Base-by-base conservation (phyloP, 495 filamentous ascomycete genomes). In the Penicillium dipodomyicola region DNA sequence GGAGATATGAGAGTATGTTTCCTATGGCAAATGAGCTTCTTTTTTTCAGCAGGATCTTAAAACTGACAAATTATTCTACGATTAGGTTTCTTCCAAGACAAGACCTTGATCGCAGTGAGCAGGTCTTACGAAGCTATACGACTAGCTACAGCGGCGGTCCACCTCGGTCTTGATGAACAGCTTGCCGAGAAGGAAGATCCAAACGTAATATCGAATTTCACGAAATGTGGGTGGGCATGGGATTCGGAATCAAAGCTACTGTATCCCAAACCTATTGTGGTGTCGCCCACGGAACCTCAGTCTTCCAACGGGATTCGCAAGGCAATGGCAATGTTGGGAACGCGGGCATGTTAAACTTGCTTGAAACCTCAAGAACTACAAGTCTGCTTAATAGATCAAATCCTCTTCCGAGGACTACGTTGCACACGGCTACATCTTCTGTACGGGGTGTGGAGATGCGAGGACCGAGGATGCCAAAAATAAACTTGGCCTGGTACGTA, bases 111-210 rank as follows among this genome's bases (percentile, higher is more conserved):
- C 48, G 68, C 77, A 32, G 59, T 82, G 48, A 80, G 78, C 52
- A 70, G 61, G 45, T 74, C 75, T 19, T 82, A 81, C 65, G 75
- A 76, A 44, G 68, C 77, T 7, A 82, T 82, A 55, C 65, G 77
- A 49, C 75, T 77, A 17, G 65, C 68, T 20, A 61, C 65, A 19
- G 77, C 75, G 19, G 78, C 78, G 23, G 64, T 30, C 33, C 80
- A 80, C 59, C 63, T 82, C 9, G 80, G 80, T 5, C 70, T 82
- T 43, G 71, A 77, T 35, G 40, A 67, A 0, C 41, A 54, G 22
- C 52, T 61, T 8, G 75, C 74, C 37, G 65, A 66, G 48, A 52
- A 67, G 49, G 67, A 58, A 25, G 68, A 76, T 40, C 54, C 68
- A 17, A 53, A 49, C 15, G 60, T 74, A 6, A 67, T 81, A 50